A percentile compares a stretch with the other conserved stretches of the same genome.
These are phyloP conservation scores for Triticum aestivum DNA, from an alignment of 176 grass and related monocot genomes.

Conservation along the genomic window IWGSC_CS_RefSeq_v2.1 NC_057802.1:75795722-75796221, in stretches of 20 bases:
- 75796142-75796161: neutral
- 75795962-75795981: neutral
- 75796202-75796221: neutral
- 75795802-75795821: no score
- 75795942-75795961: neutral
- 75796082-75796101: neutral
- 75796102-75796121: neutral
- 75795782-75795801: no score
- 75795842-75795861: neutral
- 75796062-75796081: neutral
- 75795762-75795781: no score
- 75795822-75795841: neutral
- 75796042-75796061: neutral
- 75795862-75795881: neutral
- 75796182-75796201: neutral
- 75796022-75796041: neutral
- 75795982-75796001: neutral
- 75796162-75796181: no score
- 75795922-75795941: neutral
- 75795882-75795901: conserved; percentile 28
- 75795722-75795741: neutral
- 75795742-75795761: neutral
- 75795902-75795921: neutral
- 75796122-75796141: neutral
- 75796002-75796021: neutral